Base-by-base conservation (phyloP, 2,329 filamentous ascomycete species). In the Penicillium brevicompactum region DNA sequence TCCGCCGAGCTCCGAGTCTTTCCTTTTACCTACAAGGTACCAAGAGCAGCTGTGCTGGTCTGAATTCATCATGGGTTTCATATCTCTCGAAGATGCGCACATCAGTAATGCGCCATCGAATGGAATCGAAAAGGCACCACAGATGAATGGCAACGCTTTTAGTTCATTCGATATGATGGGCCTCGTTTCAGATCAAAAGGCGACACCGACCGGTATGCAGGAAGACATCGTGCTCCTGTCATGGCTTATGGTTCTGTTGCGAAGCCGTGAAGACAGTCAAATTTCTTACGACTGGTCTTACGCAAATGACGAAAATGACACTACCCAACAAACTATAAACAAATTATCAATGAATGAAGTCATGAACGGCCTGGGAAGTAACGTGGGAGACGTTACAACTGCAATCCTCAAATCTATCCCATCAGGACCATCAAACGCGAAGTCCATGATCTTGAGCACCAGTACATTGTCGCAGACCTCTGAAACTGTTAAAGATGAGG, bases 211-310 rank as follows among this genome's bases (percentile, higher is more conserved):
- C 7, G 66, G 70, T 30, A 68, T 76, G 64, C 74, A 60, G 53
- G 73, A 78, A n/a, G 76, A 78, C 16, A 49, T 76, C 14, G 16
- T 80, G 11, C 70, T 80, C 10, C 43, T 75, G 34, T 71, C 78
- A 40, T 81, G 78, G 78, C 69, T 79, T 13, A 67, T 80, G 11
- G 72, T 77, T 6, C 73, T 80, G 7, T 53, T 79, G 52, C 70
- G 78, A 10, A 77, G 72, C 1, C 67, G 68, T 9, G 78, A 81
- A 59, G 74, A 74, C 14, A 66, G 65, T 34, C 65, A 70, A 14
- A 58, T 72, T 10, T 60, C 46, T 13, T 80, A 66, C 56, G 74
- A 78, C 4, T 80, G 78, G 78, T 59, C 67, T 3, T 74, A 75
- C 58, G 62, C 55, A 14, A 11, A 14, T 40, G 48, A 21, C 46